Evolutionary conservation across 768 basidiomycete species (phyloP).

Genomic region (Butyriboletus loyo): DNA sequence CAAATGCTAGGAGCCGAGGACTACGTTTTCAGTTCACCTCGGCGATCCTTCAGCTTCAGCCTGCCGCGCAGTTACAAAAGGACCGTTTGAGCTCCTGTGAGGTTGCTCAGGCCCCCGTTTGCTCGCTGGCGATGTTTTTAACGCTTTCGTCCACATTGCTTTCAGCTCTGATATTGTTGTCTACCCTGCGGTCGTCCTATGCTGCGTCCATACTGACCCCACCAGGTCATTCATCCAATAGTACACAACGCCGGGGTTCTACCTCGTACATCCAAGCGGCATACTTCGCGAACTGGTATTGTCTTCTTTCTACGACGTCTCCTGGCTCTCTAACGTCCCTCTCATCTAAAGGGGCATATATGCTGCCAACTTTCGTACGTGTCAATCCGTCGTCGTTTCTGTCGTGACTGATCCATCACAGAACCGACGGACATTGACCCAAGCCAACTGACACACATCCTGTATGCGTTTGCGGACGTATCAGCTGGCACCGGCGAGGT

Average conservation of each 20-base stretch:
- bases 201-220: conserved; percentile 12
- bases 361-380: conserved; percentile 59
- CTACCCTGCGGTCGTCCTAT: conserved; percentile 7
- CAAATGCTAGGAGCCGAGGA: conserved; percentile 12
- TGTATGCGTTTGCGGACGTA: conserved; percentile 80
- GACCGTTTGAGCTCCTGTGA: background rate
- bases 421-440: conserved; percentile 65
- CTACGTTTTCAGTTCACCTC: conserved; percentile 4
- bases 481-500: conserved; percentile 59
- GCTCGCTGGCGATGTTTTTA: background rate
- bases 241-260: conserved; percentile 10
- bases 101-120: background rate
- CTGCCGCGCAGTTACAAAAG: conserved; percentile 14
- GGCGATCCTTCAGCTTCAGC: background rate
- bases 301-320: background rate
- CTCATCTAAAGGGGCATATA: conserved; percentile 49
- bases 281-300: conserved; percentile 38
- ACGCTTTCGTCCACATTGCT: conserved; percentile 1
- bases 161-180: conserved; percentile 5
- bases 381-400: background rate
- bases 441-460: conserved; percentile 65
- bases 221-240: background rate
- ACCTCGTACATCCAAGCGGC: conserved; percentile 32
- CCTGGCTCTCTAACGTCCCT: background rate
- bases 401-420: conserved; percentile 25